Evolutionary conservation across 495 filamentous ascomycete genomes (phyloP).

Genomic region (Evansstolkia leycettana): DNA sequence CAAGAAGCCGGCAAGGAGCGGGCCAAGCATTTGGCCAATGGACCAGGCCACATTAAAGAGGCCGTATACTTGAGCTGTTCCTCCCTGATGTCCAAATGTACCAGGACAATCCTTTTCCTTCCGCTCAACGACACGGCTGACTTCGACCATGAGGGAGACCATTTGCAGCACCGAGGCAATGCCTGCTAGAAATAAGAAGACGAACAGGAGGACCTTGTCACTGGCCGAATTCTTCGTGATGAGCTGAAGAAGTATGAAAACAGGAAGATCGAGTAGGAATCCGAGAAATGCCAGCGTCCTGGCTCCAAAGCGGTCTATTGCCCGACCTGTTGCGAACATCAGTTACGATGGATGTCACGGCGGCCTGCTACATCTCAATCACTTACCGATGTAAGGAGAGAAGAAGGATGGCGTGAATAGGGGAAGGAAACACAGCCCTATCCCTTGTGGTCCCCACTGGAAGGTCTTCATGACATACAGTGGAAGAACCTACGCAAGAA

Average conservation of each 20-base stretch:
- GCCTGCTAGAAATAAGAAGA: slow-evolving; percentile 21
- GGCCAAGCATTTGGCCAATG: slow-evolving; percentile 48
- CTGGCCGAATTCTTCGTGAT: slow-evolving; percentile 17
- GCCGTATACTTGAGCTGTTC: slow-evolving; percentile 48
- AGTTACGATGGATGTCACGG: slow-evolving; percentile 4
- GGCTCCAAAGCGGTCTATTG: slow-evolving; percentile 39
- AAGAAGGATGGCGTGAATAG: slow-evolving; percentile 30
- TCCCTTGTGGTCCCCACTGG: slow-evolving; percentile 43
- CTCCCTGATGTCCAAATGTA: slow-evolving; percentile 40
- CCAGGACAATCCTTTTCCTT: slow-evolving; percentile 21
- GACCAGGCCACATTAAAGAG: slow-evolving; percentile 49
- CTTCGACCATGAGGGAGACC: slow-evolving; percentile 24
- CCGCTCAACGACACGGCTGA: slow-evolving; percentile 18
- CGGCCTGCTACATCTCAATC: slow-evolving; percentile 15
- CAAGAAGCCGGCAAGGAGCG: slow-evolving; percentile 36
- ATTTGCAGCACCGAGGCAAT: slow-evolving; percentile 22
- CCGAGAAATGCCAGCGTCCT: slow-evolving; percentile 34
- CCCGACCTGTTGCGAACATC: slow-evolving; percentile 27
- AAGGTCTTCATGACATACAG: slow-evolving; percentile 35
- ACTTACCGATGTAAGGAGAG: slow-evolving; percentile 20
- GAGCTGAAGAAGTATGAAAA: slow-evolving; percentile 40
- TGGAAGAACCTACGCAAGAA: slow-evolving; percentile 23
- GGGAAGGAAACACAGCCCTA: slow-evolving; percentile 48
- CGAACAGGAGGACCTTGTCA: slow-evolving; percentile 22
- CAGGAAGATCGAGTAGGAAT: slow-evolving; percentile 33